Evolutionary conservation across 768 basidiomycete species (phyloP), one percentile per base, ranked within the genome.

Genomic region (Strobilomyces dryophilus): DNA sequence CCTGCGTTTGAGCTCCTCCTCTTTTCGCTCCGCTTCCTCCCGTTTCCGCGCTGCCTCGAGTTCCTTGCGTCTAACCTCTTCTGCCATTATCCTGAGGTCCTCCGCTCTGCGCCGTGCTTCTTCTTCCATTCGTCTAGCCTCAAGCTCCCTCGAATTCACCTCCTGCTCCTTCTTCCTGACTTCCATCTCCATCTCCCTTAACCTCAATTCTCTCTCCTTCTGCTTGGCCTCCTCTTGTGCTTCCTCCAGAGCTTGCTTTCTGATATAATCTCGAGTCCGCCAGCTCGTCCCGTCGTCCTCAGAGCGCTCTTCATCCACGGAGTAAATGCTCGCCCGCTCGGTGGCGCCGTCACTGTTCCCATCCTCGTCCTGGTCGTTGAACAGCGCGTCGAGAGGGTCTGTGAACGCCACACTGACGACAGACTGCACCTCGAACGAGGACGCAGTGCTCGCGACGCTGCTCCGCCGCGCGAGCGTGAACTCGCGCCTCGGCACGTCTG

Each of bases 181-280:
- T 24, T 24, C 24, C 24, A 24, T 24, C 24, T 24, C 2, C 24
- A 24, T 24, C 24, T 24, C 24, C 24, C 4, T 24, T 4, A 24
- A 24, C 24, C 24, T 24, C 24, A 24, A 24, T 24, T 24, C 24
- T 24, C 24, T 24, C 24, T 24, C 24, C 24, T 24, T 24, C 24
- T 24, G 24, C 24, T 24, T 24, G 24, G 4, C 24, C 24, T 24
- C 24, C 24, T 24, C 24, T 24, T 24, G 2, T 4, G 2, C 24
- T 24, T 24, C 24, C 4, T 24, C 24, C 24, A 2, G 24, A 4
- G 24, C 24, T 24, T 24, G 61, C 31, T 65, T 63, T 32, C 68
- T 67, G 31, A 66, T 65, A 55, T 65, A 74, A 57, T 58, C 67
- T 31, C 56, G 62, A 24, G 64, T 63, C 5, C 60, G 66, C 60